Percentiles rank a stretch among this genome's conserved stretches.
These are phyloP conservation scores for Graphiopsis chlorocephala DNA, from an alignment of 2,329 filamentous ascomycete genomes.

Conservation along the genomic window DNA sequence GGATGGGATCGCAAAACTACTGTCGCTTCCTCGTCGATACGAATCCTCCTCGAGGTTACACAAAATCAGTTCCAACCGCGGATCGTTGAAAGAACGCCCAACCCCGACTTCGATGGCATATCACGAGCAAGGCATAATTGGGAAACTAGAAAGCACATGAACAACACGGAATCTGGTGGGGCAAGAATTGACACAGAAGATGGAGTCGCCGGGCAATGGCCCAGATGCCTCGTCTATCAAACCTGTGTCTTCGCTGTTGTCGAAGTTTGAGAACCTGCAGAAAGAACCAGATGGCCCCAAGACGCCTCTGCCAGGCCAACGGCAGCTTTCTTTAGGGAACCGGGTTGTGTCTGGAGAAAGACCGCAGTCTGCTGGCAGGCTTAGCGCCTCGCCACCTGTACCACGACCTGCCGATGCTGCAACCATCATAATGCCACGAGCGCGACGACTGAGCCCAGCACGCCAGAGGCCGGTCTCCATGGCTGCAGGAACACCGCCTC, in stretches of 20 bases:
- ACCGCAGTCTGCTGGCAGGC: slow-evolving; percentile 9
- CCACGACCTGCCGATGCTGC: slow-evolving; percentile 31
- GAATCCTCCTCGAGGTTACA: not conserved
- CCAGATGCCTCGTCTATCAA: slow-evolving; percentile 76
- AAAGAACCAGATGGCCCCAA: slow-evolving; percentile 26
- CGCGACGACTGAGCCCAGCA: slow-evolving; percentile 35
- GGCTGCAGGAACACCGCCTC: slow-evolving; percentile 44
- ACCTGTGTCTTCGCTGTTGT: slow-evolving; percentile 77
- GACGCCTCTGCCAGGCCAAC: slow-evolving; percentile 18
- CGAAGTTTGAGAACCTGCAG: slow-evolving; percentile 74
- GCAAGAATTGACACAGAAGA: not conserved
- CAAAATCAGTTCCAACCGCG: not conserved
- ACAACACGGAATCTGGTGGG: not conserved
- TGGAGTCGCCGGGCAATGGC: slow-evolving; percentile 44
- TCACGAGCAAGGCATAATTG: slow-evolving; percentile 14
- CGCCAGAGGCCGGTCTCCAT: slow-evolving; percentile 48
- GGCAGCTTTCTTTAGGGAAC: slow-evolving; percentile 20
- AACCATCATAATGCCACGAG: slow-evolving; percentile 17
- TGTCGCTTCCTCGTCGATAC: not conserved
- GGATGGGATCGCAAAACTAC: not conserved
- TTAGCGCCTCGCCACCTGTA: slow-evolving; percentile 25
- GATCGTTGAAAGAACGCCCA: not conserved
- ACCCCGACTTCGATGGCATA: slow-evolving; percentile 5
- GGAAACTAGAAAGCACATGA: slow-evolving; percentile 4
- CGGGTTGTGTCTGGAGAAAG: not conserved